These are phyloP conservation scores for Cryphonectria naterciae DNA, from an alignment of 2,329 filamentous ascomycete species.

Conservation along the genomic window DNA sequence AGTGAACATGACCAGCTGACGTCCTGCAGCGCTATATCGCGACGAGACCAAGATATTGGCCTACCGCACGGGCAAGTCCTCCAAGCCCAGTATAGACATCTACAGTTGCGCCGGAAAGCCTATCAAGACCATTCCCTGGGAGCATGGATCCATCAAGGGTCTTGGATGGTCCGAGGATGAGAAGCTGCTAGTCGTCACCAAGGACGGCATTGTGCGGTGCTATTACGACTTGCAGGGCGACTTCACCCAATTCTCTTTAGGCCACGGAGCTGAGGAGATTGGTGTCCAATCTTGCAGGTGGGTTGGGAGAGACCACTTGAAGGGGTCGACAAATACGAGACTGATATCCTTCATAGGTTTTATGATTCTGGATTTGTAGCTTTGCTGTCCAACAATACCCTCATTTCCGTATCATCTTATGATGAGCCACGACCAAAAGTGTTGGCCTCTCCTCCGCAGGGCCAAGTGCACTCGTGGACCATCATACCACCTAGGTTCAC, in stretches of 20 bases:
- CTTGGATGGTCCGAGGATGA: slow-evolving; percentile 98
- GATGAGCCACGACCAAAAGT: slow-evolving; percentile 86
- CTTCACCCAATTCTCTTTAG: slow-evolving; percentile 91
- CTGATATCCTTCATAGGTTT: slow-evolving; percentile 56
- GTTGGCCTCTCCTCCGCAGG: slow-evolving; percentile 76
- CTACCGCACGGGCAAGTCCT: slow-evolving; percentile 71
- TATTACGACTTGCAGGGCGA: slow-evolving; percentile 92
- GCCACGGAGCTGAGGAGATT: slow-evolving; percentile 84
- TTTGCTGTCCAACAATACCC: slow-evolving; percentile 81
- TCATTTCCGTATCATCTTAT: slow-evolving; percentile 88
- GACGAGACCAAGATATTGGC: slow-evolving; percentile 84
- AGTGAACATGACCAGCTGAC: slow-evolving; percentile 34
- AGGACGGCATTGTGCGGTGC: slow-evolving; percentile 87
- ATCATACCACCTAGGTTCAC: slow-evolving; percentile 87
- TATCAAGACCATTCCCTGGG: slow-evolving; percentile 86
- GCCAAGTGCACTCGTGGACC: slow-evolving; percentile 84
- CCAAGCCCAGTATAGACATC: slow-evolving; percentile 87
- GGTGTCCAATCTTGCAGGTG: slow-evolving; percentile 82
- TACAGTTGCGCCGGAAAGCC: slow-evolving; percentile 92
- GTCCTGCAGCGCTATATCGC: slow-evolving; percentile 74
- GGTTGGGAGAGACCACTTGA: slow-evolving; percentile 18
- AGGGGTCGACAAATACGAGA: not conserved
- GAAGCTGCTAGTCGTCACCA: slow-evolving; percentile 82
- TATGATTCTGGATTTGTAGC: slow-evolving; percentile 93
- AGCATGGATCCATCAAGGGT: slow-evolving; percentile 83